These are phyloP conservation scores for Anthoceros angustus DNA, from an alignment of 225 moss, liverwort and hornwort genomes.

Conservation along the genomic window DNA sequence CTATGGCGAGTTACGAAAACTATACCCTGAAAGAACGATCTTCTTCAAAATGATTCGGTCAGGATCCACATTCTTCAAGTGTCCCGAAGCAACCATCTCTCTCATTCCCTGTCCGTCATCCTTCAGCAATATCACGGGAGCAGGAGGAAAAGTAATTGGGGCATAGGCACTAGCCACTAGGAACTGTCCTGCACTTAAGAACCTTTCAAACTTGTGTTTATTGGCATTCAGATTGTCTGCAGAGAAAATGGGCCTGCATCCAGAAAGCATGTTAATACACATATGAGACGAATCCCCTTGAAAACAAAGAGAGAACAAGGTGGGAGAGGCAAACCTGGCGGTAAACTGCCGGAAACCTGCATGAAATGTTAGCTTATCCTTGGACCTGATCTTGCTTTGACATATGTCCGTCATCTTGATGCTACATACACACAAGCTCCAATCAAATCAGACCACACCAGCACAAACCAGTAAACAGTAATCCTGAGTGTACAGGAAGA, in stretches of 20 bases:
- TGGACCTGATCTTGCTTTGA: conserved; percentile 63
- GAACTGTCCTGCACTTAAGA: conserved; percentile 84
- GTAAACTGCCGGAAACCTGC: conserved; percentile 65
- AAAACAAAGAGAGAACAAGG: background rate
- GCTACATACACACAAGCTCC: conserved; percentile 15
- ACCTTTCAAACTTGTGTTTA: conserved; percentile 95
- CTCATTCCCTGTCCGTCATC: conserved; percentile 29
- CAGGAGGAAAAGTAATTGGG: conserved; percentile 56
- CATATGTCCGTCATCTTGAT: conserved; percentile 66
- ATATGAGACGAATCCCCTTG: background rate
- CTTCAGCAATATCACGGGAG: conserved; percentile 66
- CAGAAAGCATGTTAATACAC: background rate
- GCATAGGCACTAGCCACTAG: conserved; percentile 70
- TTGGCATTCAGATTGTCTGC: conserved; percentile 80
- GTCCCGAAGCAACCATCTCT: conserved; percentile 66
- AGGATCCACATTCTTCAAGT: conserved; percentile 72
- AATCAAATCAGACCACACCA: background rate
- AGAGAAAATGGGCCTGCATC: conserved; percentile 72
- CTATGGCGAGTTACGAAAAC: background rate
- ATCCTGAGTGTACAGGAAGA: conserved; percentile 8
- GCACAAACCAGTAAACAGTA: background rate
- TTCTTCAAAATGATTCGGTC: conserved; percentile 79
- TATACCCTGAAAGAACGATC: conserved; percentile 76
- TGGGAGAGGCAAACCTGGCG: conserved; percentile 31
- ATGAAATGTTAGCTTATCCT: conserved; percentile 70